Evolutionary conservation across 768 basidiomycete genomes (phyloP).

Genomic region (Chlorophyllum brunneum): DNA sequence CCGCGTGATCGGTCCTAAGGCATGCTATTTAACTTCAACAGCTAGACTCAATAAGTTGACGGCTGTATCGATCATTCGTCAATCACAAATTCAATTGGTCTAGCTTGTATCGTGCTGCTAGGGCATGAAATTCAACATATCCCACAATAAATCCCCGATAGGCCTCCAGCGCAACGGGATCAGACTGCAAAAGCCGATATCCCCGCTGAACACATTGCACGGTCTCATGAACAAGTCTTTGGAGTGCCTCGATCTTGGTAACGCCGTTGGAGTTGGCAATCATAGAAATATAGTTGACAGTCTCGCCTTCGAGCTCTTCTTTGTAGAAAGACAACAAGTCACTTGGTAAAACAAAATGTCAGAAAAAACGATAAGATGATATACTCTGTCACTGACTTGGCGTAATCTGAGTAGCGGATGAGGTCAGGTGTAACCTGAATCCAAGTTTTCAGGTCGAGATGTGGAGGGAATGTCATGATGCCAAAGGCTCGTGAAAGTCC

Average conservation of each 20-base stretch:
- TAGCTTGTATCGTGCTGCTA: background rate
- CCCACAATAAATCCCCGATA: background rate
- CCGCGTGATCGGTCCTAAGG: too few species aligned
- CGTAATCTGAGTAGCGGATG: conserved; percentile 1
- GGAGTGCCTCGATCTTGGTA: too few species aligned
- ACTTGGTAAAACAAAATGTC: conserved; percentile 16
- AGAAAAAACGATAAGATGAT: too few species aligned
- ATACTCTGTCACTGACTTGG: background rate
- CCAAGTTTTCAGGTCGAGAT: background rate
- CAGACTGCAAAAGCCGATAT: background rate
- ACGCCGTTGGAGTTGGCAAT: conserved; percentile 17
- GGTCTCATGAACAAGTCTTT: too few species aligned
- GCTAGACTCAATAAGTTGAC: too few species aligned
- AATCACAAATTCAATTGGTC: too few species aligned
- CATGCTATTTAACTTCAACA: too few species aligned
- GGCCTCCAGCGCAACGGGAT: background rate
- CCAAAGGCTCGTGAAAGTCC: background rate
- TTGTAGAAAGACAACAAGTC: conserved; percentile 37
- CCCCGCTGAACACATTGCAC: background rate
- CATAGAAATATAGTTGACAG: conserved; percentile 29
- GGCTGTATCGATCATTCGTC: too few species aligned
- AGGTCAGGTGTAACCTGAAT: conserved; percentile 8
- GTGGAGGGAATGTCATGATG: background rate
- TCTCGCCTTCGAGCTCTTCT: conserved; percentile 32
- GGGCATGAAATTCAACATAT: background rate